Evolutionary conservation across 345 rosid species (phyloP).

Genomic region (Rhodamnia argentea): DNA sequence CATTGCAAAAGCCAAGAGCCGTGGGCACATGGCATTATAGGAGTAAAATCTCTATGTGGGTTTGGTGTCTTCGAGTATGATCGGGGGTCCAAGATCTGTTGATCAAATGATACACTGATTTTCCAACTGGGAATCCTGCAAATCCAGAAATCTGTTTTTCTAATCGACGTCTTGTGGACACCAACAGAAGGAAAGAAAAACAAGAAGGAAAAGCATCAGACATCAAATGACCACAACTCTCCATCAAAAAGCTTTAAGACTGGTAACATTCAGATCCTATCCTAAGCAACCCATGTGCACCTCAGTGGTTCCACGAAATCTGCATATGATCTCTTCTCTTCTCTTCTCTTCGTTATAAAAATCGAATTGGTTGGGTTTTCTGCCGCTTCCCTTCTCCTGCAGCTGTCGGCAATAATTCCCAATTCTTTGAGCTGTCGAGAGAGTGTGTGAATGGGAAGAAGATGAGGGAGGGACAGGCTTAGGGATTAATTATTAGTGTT

Average conservation of each 20-base stretch:
- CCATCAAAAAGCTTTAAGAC: neutral
- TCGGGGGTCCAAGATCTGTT: neutral
- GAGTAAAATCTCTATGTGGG: neutral
- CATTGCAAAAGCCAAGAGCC: neutral
- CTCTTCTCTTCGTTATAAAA: neutral
- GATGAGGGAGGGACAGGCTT: neutral
- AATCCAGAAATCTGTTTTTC: neutral
- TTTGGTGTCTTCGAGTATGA: neutral
- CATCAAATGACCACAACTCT: neutral
- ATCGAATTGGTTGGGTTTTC: neutral
- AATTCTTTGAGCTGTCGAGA: too few species aligned
- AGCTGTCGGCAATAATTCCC: neutral
- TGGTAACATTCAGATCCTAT: neutral
- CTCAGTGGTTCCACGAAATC: neutral
- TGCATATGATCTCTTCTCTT: neutral
- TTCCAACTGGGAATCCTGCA: neutral
- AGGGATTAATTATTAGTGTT: neutral
- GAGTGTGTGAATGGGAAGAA: neutral
- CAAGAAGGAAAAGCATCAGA: neutral
- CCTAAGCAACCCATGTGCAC: conserved; percentile 2
- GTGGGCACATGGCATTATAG: neutral
- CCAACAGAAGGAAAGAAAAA: neutral
- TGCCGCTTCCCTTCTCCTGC: neutral
- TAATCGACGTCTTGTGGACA: neutral
- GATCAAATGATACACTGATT: neutral